These are phyloP conservation scores for Ustilago xerochloae DNA, from an alignment of 1,284 basidiomycete genomes.

Conservation along the genomic window DNA sequence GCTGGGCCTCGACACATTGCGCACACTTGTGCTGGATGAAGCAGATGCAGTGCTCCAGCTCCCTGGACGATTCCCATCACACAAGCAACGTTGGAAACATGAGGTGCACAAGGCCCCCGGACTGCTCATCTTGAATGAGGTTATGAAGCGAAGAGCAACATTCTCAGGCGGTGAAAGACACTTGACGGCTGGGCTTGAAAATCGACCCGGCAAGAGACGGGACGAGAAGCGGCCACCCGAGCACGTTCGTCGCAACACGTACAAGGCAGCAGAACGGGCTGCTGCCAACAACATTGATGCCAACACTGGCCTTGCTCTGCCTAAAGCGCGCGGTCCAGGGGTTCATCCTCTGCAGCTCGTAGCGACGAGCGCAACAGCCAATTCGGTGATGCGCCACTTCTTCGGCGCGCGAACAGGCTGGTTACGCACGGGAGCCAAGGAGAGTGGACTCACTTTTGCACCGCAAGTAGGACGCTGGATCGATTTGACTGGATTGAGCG, in stretches of 20 bases:
- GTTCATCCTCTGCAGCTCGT: slow-evolving; percentile 61
- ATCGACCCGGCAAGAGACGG: slow-evolving; percentile 31
- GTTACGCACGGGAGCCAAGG: slow-evolving; percentile 60
- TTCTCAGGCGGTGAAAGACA: slow-evolving; percentile 59
- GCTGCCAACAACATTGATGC: slow-evolving; percentile 6
- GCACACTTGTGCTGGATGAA: slow-evolving; percentile 64
- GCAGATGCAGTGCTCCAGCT: slow-evolving; percentile 64
- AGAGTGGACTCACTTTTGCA: slow-evolving; percentile 31
- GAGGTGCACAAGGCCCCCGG: slow-evolving; percentile 60
- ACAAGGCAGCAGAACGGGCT: slow-evolving; percentile 49
- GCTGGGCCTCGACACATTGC: slow-evolving; percentile 56
- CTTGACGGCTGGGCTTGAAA: slow-evolving; percentile 60
- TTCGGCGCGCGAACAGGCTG: slow-evolving; percentile 65
- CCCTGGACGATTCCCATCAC: slow-evolving; percentile 61
- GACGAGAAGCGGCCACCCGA: slow-evolving; percentile 55
- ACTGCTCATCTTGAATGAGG: slow-evolving; percentile 53
- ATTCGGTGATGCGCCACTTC: slow-evolving; percentile 66
- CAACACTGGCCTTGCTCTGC: slow-evolving; percentile 27
- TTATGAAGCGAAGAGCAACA: slow-evolving; percentile 58
- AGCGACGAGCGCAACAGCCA: slow-evolving; percentile 62
- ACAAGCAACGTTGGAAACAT: slow-evolving; percentile 62
- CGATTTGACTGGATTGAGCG: slow-evolving; percentile 62
- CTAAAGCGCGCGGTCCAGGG: slow-evolving; percentile 33
- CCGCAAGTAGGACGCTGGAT: slow-evolving; percentile 61
- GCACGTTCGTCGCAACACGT: slow-evolving; percentile 51